Evolutionary conservation across 495 filamentous ascomycete genomes (phyloP), one percentile per base, ranked within the genome.

Genomic region (Penicillium herquei): DNA sequence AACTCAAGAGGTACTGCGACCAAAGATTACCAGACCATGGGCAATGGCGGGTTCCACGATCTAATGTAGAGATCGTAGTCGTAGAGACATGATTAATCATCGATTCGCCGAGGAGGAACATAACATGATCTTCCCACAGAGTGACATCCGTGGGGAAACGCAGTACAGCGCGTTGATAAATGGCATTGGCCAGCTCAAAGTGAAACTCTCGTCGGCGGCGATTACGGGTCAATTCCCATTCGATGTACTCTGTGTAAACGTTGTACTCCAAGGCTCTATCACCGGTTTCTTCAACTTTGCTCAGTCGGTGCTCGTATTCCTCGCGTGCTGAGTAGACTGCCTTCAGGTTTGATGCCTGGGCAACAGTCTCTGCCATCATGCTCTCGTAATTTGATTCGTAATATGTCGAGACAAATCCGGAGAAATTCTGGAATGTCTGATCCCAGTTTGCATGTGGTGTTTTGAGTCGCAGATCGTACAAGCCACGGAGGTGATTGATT

Each of bases 21-120:
- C 94, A 98, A 9, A 98, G 77, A 17, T 83, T 79, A 17, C 94
- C 92, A 13, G 90, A 95, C 89, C 91, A 96, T 2, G 94, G 93
- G 55, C 92, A 92, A 69, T 96, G 92, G 13, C 86, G 81, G 2
- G 89, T 92, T 13, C 89, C 91, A 49, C 90, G 81, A 59, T 92
- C 85, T 2, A 91, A 68, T 6, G 89, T 73, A 74, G 81, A 51
- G 64, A 78, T 66, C 51, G 74, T 63, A 43, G 71, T 63, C 6
- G 71, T 74, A 49, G 49, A 51, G 10, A 21, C 14, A 33, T 69
- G 67, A 11, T 61, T 65, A 53, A 66, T 70, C 62, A 70, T 66
- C 14, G 70, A 70, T 59, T 80, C 71, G 34, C 76, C 73, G 41
- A 82, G 75, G 16, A 96, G 72, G 61, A 91, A 88, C 52, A 88